Percentiles rank a stretch among this genome's conserved stretches.
These are phyloP conservation scores for Canavalia ensiformis DNA, from an alignment of 306 rosid species.

Conservation along the genomic window DNA sequence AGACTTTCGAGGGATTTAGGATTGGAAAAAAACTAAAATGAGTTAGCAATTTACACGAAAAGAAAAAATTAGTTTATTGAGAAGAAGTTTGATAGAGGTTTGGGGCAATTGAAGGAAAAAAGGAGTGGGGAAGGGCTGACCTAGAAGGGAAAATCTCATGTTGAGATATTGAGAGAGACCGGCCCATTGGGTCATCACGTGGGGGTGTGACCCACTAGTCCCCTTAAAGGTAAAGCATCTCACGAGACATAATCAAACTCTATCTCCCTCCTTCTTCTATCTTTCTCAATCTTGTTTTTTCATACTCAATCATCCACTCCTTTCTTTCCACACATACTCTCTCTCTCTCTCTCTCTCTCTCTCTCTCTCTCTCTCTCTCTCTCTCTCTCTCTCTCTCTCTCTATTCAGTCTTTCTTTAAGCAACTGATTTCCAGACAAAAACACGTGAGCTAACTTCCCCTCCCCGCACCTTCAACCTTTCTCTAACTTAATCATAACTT, in stretches of 20 bases:
- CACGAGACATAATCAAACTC: constrained; percentile 61
- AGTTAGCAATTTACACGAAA: neutral
- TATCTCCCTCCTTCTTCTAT: constrained; percentile 4
- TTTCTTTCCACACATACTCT: constrained; percentile 37
- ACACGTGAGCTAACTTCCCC: constrained; percentile 91
- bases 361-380: constrained; percentile 22
- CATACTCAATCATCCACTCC: neutral
- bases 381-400: constrained; percentile 9
- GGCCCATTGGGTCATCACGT: constrained; percentile 81
- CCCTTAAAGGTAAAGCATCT: constrained; percentile 64
- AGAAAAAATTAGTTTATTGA: no score
- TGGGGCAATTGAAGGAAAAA: constrained; percentile 8
- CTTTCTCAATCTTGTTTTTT: neutral
- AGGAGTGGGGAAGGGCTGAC: constrained; percentile 47
- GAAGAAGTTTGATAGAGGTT: neutral
- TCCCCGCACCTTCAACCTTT: constrained; percentile 58
- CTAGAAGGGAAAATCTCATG: constrained; percentile 61
- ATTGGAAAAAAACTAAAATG: neutral
- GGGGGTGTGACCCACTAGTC: constrained; percentile 79
- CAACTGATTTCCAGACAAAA: constrained; percentile 75
- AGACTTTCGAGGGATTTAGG: neutral
- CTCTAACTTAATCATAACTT: constrained; percentile 58
- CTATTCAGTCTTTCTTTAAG: constrained; percentile 47
- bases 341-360: constrained; percentile 2
- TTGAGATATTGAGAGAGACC: constrained; percentile 64